Percentiles rank a stretch among this genome's conserved stretches.
Evolutionary conservation across 768 basidiomycete species (phyloP).

Genomic region (Pulveroboletus sp.): DNA sequence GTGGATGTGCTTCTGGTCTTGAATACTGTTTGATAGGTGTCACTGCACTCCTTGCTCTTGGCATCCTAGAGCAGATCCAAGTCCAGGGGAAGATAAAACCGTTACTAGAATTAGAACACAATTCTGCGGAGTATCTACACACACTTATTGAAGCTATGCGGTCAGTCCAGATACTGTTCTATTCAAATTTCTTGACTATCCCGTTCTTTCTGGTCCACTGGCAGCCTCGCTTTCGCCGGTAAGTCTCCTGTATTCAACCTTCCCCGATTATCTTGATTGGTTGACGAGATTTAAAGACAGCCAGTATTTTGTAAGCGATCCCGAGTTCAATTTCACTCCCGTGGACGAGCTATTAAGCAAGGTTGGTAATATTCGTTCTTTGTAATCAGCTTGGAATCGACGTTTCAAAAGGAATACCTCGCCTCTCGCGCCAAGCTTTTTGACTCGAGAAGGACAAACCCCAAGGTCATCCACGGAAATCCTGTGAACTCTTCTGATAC

Average conservation of each 20-base stretch:
- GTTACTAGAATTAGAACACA: constrained; percentile 81
- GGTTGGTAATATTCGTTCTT: constrained; percentile 36
- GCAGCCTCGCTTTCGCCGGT: constrained; percentile 79
- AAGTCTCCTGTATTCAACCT: constrained; percentile 12
- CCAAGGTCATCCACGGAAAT: constrained; percentile 69
- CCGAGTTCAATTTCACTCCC: constrained; percentile 72
- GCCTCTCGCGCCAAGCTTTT: constrained; percentile 77
- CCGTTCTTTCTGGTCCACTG: background rate
- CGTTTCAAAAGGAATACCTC: constrained; percentile 70
- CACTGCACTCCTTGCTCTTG: constrained; percentile 88
- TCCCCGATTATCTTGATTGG: background rate
- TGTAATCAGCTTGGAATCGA: background rate
- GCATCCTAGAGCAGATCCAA: constrained; percentile 87
- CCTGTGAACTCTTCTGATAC: constrained; percentile 89
- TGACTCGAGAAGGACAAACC: constrained; percentile 62
- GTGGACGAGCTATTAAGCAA: constrained; percentile 83
- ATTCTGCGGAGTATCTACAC: constrained; percentile 88
- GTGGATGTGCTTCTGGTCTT: background rate
- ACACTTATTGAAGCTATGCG: constrained; percentile 81
- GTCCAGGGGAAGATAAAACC: constrained; percentile 66
- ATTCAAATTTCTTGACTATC: constrained; percentile 1
- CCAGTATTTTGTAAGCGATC: constrained; percentile 91
- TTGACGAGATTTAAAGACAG: constrained; percentile 49
- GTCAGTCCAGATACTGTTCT: constrained; percentile 35
- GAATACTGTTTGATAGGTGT: constrained; percentile 51